Percentiles rank a stretch among this genome's conserved stretches.
Evolutionary conservation across 2,329 filamentous ascomycete genomes (phyloP).

Genomic region (Whalleya microplaca): DNA sequence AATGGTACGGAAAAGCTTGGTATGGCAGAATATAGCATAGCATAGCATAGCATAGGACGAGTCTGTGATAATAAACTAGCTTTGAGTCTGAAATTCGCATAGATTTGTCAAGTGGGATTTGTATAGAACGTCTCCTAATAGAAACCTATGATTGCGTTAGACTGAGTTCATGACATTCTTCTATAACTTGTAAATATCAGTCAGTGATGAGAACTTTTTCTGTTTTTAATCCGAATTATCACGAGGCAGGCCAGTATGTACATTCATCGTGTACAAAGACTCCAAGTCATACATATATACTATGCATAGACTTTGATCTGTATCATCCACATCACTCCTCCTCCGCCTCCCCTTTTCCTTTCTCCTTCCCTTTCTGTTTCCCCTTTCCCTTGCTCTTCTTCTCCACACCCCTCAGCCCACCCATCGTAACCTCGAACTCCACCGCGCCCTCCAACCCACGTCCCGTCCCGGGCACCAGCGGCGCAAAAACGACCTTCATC

Average conservation of each 20-base stretch:
- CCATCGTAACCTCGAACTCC: conserved; percentile 76
- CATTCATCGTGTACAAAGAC: background rate
- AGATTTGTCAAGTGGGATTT: background rate
- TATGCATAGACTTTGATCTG: background rate
- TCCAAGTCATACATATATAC: background rate
- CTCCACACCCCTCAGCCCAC: conserved; percentile 55
- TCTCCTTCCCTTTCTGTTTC: conserved; percentile 9
- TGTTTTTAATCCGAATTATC: background rate
- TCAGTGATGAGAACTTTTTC: background rate
- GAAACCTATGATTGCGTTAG: too few relatives aligned
- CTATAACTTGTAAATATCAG: background rate
- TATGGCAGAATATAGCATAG: conserved; percentile 13
- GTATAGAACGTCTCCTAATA: too few relatives aligned
- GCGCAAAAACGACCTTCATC: conserved; percentile 89
- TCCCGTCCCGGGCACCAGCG: conserved; percentile 66
- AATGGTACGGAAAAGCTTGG: conserved; percentile 19
- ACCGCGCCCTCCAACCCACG: conserved; percentile 55
- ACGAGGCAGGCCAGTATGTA: background rate
- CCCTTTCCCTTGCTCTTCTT: conserved; percentile 26
- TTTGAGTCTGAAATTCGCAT: background rate
- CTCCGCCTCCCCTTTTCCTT: background rate
- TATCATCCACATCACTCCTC: background rate
- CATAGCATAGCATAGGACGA: background rate
- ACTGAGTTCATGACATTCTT: too few relatives aligned
- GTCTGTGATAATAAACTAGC: background rate